A percentile compares a stretch with the other conserved stretches of the same genome.
phyloP scores from a whole-genome alignment of 1,284 basidiomycete species.

The Rhizoctonia solani region DNA sequence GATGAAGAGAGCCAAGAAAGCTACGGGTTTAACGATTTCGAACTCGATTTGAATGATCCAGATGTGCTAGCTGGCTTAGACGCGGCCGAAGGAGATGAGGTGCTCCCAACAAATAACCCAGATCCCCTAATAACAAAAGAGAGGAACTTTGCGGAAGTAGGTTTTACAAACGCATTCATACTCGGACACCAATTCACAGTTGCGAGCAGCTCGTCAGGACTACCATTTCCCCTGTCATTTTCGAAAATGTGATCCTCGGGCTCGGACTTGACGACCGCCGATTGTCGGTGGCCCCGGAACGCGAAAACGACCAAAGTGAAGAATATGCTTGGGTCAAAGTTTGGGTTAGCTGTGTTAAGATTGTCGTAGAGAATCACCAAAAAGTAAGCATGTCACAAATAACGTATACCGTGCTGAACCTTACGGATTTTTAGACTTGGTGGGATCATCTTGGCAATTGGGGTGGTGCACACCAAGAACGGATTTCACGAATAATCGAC shows the following conservation, averaged over 20 bases:
- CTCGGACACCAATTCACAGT: slow-evolving; percentile 22
- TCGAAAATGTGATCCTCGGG: slow-evolving; percentile 58
- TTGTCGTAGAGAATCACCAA: slow-evolving; percentile 64
- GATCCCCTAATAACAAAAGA: slow-evolving; percentile 41
- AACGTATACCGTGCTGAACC: slow-evolving; percentile 31
- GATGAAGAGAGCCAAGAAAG: slow-evolving; percentile 79
- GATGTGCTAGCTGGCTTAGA: slow-evolving; percentile 59
- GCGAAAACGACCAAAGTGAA: slow-evolving; percentile 43
- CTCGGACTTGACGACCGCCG: slow-evolving; percentile 46
- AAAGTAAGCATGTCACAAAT: slow-evolving; percentile 48
- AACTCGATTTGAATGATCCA: slow-evolving; percentile 62
- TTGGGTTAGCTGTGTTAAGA: slow-evolving; percentile 75
- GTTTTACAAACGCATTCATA: background rate
- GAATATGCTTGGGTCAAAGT: slow-evolving; percentile 62
- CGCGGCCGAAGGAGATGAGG: slow-evolving; percentile 40
- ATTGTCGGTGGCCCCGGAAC: slow-evolving; percentile 41
- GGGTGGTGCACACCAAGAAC: slow-evolving; percentile 21
- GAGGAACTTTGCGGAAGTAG: slow-evolving; percentile 44
- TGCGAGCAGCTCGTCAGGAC: slow-evolving; percentile 56
- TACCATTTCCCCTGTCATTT: slow-evolving; percentile 63
- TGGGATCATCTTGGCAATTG: slow-evolving; percentile 24
- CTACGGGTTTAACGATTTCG: slow-evolving; percentile 53
- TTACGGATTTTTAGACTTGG: slow-evolving; percentile 4
- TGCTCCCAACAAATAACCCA: background rate
- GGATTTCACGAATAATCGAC: slow-evolving; percentile 29